Evolutionary conservation across 768 basidiomycete genomes (phyloP).

Genomic region (Tulasnella sp.): DNA sequence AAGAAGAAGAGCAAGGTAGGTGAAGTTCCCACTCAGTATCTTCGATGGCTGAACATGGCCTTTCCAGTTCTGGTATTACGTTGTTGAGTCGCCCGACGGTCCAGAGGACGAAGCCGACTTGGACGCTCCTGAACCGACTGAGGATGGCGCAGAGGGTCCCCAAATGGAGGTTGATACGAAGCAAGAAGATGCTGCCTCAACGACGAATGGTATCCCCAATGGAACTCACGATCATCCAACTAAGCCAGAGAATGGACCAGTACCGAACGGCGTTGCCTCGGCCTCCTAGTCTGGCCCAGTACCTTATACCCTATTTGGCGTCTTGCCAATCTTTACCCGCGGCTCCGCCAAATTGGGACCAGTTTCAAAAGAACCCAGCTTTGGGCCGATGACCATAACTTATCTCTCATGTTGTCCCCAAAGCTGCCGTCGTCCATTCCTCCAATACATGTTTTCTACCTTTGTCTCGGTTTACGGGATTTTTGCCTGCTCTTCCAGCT

Average conservation of each 20-base stretch:
- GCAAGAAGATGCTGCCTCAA: background rate
- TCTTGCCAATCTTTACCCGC: background rate
- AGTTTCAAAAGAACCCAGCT: conserved; percentile 3
- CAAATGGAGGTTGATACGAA: background rate
- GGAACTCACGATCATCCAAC: background rate
- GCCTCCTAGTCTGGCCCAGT: background rate
- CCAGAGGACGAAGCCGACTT: conserved; percentile 4
- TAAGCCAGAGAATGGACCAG: background rate
- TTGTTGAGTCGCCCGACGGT: conserved; percentile 63
- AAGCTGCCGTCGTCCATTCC: background rate
- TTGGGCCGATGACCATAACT: background rate
- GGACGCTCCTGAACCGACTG: background rate
- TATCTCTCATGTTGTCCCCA: conserved; percentile 7
- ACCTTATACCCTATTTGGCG: background rate
- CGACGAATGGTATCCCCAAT: background rate
- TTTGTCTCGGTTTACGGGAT: background rate
- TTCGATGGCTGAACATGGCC: conserved; percentile 39
- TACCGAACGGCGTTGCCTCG: background rate
- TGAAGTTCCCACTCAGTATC: conserved; percentile 44
- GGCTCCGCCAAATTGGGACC: background rate
- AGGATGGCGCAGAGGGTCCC: conserved; percentile 31
- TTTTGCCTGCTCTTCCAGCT: background rate
- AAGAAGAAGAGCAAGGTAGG: conserved; percentile 87
- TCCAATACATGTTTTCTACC: background rate
- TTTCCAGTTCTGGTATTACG: conserved; percentile 52